phyloP scores from a whole-genome alignment of 1,284 basidiomycete genomes.

The Ceratobasidium sp. region DNA sequence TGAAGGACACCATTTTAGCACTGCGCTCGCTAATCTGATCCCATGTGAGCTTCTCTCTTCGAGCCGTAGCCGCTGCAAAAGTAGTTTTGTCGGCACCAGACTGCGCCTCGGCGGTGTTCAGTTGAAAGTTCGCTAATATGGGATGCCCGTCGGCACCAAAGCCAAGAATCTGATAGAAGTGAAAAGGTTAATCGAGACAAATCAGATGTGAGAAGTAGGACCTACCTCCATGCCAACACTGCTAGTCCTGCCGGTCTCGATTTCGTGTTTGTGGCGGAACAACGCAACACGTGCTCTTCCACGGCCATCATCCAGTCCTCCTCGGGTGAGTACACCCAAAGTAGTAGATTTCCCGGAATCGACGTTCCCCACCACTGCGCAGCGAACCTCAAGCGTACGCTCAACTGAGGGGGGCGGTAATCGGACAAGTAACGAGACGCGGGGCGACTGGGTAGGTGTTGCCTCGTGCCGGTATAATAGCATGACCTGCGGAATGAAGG shows the following conservation, averaged over 20 bases:
- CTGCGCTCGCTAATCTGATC: slow-evolving; percentile 93
- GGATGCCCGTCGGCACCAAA: slow-evolving; percentile 79
- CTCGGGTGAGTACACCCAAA: slow-evolving; percentile 85
- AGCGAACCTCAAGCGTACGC: slow-evolving; percentile 86
- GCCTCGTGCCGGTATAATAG: slow-evolving; percentile 21
- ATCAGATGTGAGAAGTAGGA: slow-evolving; percentile 16
- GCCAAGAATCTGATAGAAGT: slow-evolving; percentile 74
- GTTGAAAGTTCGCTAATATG: slow-evolving; percentile 68
- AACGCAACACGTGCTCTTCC: slow-evolving; percentile 92
- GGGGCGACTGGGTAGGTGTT: slow-evolving; percentile 59
- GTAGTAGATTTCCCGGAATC: slow-evolving; percentile 92
- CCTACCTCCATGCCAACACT: slow-evolving; percentile 94
- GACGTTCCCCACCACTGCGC: slow-evolving; percentile 93
- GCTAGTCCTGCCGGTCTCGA: slow-evolving; percentile 94
- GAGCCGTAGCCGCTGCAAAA: slow-evolving; percentile 53
- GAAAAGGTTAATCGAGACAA: slow-evolving; percentile 31
- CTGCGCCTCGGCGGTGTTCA: slow-evolving; percentile 44
- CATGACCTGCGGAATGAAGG: slow-evolving; percentile 20
- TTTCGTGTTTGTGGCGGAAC: slow-evolving; percentile 97
- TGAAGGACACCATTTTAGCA: slow-evolving; percentile 95
- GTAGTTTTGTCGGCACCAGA: slow-evolving; percentile 38
- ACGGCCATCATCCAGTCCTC: slow-evolving; percentile 92
- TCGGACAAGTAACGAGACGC: slow-evolving; percentile 69
- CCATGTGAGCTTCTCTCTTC: slow-evolving; percentile 91
- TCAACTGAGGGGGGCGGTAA: slow-evolving; percentile 77